Conservation (phyloP, 2,329 filamentous ascomycete species). For the Colletotrichum abscissum region DNA sequence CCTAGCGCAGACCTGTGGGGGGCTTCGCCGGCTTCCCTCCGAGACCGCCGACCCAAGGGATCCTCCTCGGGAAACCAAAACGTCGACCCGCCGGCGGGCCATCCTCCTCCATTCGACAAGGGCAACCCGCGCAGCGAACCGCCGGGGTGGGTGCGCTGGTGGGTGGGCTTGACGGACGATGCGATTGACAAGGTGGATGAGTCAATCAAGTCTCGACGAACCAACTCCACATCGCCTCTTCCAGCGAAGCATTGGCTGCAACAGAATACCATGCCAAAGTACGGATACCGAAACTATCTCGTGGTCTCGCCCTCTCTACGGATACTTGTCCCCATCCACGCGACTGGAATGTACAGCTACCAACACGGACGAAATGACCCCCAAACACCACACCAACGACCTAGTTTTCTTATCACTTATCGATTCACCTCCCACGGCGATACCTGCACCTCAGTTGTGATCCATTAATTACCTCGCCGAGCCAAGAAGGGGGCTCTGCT, state of each 20-base stretch:
- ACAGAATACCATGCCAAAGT: neutral
- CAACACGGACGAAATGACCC: neutral
- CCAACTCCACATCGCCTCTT: slow-evolving; percentile 11
- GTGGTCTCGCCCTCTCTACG: neutral
- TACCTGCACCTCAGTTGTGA: slow-evolving; percentile 8
- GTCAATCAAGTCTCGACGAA: slow-evolving; percentile 16
- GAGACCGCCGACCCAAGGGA: slow-evolving; percentile 19
- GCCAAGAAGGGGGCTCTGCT: slow-evolving; percentile 28
- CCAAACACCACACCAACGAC: neutral
- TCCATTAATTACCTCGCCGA: neutral
- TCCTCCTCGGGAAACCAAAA: slow-evolving; percentile 12
- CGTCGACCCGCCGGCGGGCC: slow-evolving; percentile 22
- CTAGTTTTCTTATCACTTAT: neutral
- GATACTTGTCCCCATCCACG: neutral
- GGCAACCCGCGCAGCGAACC: slow-evolving; percentile 5
- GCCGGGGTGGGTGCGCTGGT: slow-evolving; percentile 27
- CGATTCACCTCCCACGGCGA: neutral
- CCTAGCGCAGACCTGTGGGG: slow-evolving; percentile 12
- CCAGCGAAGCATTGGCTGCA: slow-evolving; percentile 15
- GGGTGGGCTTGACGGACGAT: slow-evolving; percentile 13
- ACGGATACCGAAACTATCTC: neutral
- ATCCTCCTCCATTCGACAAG: slow-evolving; percentile 2
- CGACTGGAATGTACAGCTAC: neutral
- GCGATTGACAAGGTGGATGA: slow-evolving; percentile 16
- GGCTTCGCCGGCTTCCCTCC: slow-evolving; percentile 15